Percentiles rank a stretch among this genome's conserved stretches.
phyloP scores from a whole-genome alignment of 2,329 filamentous ascomycete species.

The Plenodomus biglobosus region DNA sequence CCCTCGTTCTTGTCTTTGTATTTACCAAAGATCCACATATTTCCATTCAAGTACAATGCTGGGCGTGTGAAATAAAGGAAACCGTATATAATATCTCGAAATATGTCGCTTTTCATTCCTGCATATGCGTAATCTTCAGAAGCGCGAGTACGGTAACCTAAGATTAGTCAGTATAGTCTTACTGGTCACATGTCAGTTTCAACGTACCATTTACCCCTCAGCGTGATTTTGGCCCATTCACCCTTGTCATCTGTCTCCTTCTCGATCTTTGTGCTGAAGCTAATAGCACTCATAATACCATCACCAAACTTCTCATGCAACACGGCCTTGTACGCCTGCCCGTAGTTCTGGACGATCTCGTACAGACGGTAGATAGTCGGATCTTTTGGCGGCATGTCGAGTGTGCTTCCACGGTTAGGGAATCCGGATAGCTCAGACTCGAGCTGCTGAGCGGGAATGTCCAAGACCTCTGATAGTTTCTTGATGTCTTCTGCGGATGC shows the following conservation, averaged over 20 bases:
- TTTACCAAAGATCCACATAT: no score
- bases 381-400: conserved; percentile 82
- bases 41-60: no score
- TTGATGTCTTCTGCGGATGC: conserved; percentile 70
- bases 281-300: conserved; percentile 96
- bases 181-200: neutral
- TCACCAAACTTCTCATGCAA: conserved; percentile 82
- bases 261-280: conserved; percentile 86
- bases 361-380: conserved; percentile 88
- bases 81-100: no score
- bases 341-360: conserved; percentile 96
- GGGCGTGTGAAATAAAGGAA: no score
- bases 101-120: neutral
- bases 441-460: conserved; percentile 60
- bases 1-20: no score
- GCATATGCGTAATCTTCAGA: conserved; percentile 31
- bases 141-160: conserved; percentile 54
- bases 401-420: conserved; percentile 76
- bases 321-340: conserved; percentile 92
- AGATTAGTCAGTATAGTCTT: conserved; percentile 12
- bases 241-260: conserved; percentile 89
- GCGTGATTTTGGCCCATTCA: conserved; percentile 80
- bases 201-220: conserved; percentile 77
- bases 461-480: conserved; percentile 67
- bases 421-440: conserved; percentile 67